Evolutionary conservation across 129 eudicot species (phyloP).

Genomic region (Heracleum sosnowskyi): DNA sequence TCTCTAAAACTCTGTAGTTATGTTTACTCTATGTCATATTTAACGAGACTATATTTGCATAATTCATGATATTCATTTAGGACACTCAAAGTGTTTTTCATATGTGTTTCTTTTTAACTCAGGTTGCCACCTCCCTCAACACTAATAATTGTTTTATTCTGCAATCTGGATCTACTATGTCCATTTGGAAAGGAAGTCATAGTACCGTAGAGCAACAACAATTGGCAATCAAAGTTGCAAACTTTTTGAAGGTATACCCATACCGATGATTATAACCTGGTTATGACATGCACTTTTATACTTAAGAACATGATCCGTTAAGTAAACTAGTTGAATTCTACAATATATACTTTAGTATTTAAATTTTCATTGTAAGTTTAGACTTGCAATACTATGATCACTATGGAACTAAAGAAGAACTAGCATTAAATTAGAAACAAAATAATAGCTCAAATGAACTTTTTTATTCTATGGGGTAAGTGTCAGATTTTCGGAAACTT

Average conservation of each 20-base stretch:
- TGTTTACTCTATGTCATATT: neutral
- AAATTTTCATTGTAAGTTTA: neutral
- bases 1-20: neutral
- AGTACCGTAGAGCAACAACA: constrained; percentile 81
- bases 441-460: neutral
- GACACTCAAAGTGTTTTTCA: neutral
- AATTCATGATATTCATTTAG: neutral
- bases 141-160: constrained; percentile 79
- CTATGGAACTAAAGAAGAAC: neutral
- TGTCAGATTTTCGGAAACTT: neutral
- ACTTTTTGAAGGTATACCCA: constrained; percentile 67
- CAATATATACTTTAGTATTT: neutral
- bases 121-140: constrained; percentile 85
- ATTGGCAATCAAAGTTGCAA: constrained; percentile 75
- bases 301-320: neutral
- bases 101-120: constrained; percentile 10
- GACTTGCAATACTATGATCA: neutral
- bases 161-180: constrained; percentile 80
- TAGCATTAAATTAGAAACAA: neutral
- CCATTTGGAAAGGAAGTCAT: constrained; percentile 90
- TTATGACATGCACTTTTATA: neutral
- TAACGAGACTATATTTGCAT: neutral
- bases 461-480: neutral
- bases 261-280: neutral
- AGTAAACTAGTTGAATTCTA: neutral